Conservation (phyloP, 495 filamentous ascomycete species). For the Neurospora pannonica region DNA sequence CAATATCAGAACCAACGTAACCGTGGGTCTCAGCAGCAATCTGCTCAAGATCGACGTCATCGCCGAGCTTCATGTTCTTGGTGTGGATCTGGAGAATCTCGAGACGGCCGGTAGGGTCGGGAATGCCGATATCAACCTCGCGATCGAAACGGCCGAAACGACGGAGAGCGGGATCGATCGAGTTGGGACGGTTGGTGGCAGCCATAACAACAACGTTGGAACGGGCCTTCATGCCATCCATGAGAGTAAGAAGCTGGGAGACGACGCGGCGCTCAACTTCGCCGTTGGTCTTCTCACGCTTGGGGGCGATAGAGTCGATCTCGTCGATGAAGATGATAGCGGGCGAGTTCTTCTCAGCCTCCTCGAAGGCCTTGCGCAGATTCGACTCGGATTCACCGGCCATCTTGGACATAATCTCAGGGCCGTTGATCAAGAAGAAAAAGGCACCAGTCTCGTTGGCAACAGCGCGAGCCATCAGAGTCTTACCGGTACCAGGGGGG, state of each 20-base stretch:
- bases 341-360: conserved; percentile 98
- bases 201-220: conserved; percentile 99
- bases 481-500: conserved; percentile 98
- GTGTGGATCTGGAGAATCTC: conserved; percentile 99
- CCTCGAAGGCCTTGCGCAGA: conserved; percentile 93
- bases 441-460: conserved; percentile 98
- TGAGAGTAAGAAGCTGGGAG: conserved; percentile 92
- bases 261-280: conserved; percentile 98
- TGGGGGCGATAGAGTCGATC: conserved; percentile 96
- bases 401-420: conserved; percentile 99
- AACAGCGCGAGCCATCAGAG: conserved; percentile 95
- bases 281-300: conserved; percentile 99
- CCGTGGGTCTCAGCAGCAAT: conserved; percentile 98
- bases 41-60: conserved; percentile 93
- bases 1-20: conserved; percentile 97
- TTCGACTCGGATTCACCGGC: conserved; percentile 98
- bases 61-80: conserved; percentile 99
- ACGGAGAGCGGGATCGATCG: conserved; percentile 92
- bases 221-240: conserved; percentile 99
- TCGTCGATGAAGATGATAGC: conserved; percentile 99
- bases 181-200: conserved; percentile 94
- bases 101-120: conserved; percentile 94
- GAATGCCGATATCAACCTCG: conserved; percentile 96
- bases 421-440: conserved; percentile 99
- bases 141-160: conserved; percentile 98